phyloP scores from a whole-genome alignment of 768 basidiomycete species.

The Suillus spraguei region DNA sequence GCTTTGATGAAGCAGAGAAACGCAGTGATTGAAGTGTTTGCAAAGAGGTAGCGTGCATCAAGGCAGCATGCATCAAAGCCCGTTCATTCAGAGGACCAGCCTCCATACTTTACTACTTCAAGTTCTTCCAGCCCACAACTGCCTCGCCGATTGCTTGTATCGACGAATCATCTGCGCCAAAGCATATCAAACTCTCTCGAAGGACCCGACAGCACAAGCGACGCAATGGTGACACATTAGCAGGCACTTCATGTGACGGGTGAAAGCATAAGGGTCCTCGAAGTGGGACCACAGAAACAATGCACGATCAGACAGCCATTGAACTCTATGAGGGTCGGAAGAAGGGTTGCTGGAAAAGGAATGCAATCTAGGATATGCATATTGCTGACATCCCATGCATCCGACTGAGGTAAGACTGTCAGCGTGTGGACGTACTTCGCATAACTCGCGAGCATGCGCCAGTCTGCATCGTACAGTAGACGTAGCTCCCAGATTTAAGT shows the following conservation, averaged over 20 bases:
- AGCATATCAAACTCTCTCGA: not conserved
- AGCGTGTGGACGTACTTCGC: not conserved
- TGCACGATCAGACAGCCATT: conserved; percentile 17
- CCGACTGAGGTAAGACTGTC: not conserved
- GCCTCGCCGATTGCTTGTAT: not conserved
- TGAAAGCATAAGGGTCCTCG: not conserved
- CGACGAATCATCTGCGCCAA: not conserved
- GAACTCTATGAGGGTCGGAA: conserved; percentile 27
- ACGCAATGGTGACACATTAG: not conserved
- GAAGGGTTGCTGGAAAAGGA: conserved; percentile 15
- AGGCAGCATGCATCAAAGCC: not conserved
- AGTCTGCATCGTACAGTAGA: conserved; percentile 3
- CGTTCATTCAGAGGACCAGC: not conserved
- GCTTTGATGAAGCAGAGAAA: not conserved
- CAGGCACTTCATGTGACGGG: not conserved
- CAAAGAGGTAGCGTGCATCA: not conserved
- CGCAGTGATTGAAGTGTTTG: not conserved
- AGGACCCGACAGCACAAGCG: not conserved
- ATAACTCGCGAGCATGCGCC: conserved; percentile 5
- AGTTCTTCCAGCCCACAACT: not conserved
- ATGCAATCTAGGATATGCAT: not conserved
- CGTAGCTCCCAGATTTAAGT: not conserved
- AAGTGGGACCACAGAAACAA: conserved; percentile 1
- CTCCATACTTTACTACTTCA: not conserved
- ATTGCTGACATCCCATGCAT: not conserved